A percentile compares a stretch with the other conserved stretches of the same genome.
Evolutionary conservation across 2,329 filamentous ascomycete species (phyloP).

Genomic region (Talaromyces marneffei): DNA sequence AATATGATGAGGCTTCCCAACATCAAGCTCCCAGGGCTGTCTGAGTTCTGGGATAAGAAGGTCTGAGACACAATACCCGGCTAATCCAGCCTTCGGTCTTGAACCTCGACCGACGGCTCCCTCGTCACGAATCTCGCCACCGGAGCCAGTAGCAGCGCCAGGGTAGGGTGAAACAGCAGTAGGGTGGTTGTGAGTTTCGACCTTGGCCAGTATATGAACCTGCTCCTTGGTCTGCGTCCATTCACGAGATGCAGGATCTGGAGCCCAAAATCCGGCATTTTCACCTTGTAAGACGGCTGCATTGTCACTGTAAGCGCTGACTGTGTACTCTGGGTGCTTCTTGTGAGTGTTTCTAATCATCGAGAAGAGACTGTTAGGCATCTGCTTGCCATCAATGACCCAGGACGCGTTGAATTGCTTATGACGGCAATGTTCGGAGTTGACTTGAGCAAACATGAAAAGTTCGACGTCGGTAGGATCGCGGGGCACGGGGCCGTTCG

Average conservation of each 20-base stretch:
- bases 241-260: constrained; percentile 75
- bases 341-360: constrained; percentile 97
- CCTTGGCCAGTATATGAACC: constrained; percentile 84
- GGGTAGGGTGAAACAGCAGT: constrained; percentile 92
- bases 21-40: constrained; percentile 84
- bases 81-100: constrained; percentile 82
- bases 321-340: constrained; percentile 68
- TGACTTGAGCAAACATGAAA: constrained; percentile 99
- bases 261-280: constrained; percentile 73
- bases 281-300: constrained; percentile 82
- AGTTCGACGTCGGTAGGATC: constrained; percentile 85
- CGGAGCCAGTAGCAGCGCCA: constrained; percentile 89
- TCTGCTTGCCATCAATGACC: constrained; percentile 82
- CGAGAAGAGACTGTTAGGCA: constrained; percentile 75
- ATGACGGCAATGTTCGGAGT: constrained; percentile 84
- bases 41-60: constrained; percentile 77
- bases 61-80: constrained; percentile 93
- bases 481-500: constrained; percentile 52
- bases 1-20: constrained; percentile 85
- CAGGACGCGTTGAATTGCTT: constrained; percentile 97
- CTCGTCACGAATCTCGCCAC: constrained; percentile 93
- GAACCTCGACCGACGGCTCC: constrained; percentile 91
- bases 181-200: constrained; percentile 96
- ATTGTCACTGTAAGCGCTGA: constrained; percentile 96
- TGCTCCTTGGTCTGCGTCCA: constrained; percentile 84